These are phyloP conservation scores for Agaricales sp. DNA, from an alignment of 1,284 basidiomycete species.

Conservation along the genomic window DNA sequence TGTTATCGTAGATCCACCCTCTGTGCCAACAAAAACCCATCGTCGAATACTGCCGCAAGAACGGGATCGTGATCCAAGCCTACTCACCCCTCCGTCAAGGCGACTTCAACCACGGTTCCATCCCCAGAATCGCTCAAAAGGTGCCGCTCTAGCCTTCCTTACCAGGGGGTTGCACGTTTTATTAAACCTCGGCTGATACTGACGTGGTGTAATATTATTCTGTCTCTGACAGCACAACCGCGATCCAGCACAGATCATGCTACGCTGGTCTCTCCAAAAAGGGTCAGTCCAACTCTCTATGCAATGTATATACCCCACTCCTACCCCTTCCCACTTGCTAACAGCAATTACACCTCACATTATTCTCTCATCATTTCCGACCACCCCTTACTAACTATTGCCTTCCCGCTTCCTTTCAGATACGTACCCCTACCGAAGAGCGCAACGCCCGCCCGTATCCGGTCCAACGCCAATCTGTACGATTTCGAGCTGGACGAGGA, in stretches of 20 bases:
- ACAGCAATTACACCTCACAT: neutral
- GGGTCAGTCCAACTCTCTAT: too few relatives aligned
- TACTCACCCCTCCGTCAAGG: constrained; percentile 63
- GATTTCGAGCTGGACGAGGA: constrained; percentile 56
- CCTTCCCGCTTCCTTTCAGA: constrained; percentile 23
- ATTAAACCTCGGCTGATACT: neutral
- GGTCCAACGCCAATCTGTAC: constrained; percentile 58
- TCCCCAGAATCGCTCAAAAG: too few relatives aligned
- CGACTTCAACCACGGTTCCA: constrained; percentile 28
- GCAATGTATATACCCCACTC: too few relatives aligned
- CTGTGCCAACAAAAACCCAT: constrained; percentile 77
- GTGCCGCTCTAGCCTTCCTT: too few relatives aligned
- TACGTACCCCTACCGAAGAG: constrained; percentile 73
- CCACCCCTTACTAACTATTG: neutral
- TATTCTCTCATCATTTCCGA: neutral
- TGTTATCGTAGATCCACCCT: constrained; percentile 64
- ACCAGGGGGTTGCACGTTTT: constrained; percentile 1
- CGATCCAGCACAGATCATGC: constrained; percentile 63
- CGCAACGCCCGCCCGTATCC: constrained; percentile 54
- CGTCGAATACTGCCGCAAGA: constrained; percentile 61
- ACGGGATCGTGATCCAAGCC: constrained; percentile 68
- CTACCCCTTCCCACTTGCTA: neutral
- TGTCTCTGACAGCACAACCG: constrained; percentile 28
- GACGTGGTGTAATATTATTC: neutral
- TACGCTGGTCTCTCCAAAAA: constrained; percentile 79